A percentile compares a stretch with the other conserved stretches of the same genome.
Evolutionary conservation across 371 early-diverging fungal species (phyloP).

Genomic region (Vittaforma corneae): DNA sequence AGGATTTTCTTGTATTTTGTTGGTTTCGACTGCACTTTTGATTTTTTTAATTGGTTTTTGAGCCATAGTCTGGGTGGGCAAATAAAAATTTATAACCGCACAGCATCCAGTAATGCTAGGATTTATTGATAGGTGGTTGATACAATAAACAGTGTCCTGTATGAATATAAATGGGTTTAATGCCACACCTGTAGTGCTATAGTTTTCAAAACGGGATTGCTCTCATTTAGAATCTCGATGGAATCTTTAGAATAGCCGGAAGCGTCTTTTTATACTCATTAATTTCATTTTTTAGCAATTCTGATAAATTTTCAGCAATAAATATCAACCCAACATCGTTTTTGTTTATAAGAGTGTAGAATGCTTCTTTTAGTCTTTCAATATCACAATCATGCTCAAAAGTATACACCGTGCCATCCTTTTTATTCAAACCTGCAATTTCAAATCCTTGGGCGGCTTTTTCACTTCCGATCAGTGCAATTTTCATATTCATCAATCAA

Average conservation of each 20-base stretch:
- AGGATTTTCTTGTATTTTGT: background rate
- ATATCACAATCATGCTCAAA: conserved; percentile 29
- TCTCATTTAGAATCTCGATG: conserved; percentile 39
- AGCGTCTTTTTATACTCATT: conserved; percentile 38
- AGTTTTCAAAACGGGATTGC: background rate
- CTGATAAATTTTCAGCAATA: conserved; percentile 46
- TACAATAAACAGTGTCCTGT: background rate
- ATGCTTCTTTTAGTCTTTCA: conserved; percentile 40
- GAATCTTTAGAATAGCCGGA: conserved; percentile 52
- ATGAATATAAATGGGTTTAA: conserved; percentile 7
- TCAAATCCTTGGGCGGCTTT: conserved; percentile 54
- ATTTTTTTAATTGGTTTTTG: background rate
- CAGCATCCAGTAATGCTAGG: background rate
- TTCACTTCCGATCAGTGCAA: conserved; percentile 57
- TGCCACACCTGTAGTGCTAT: background rate
- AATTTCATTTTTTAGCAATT: conserved; percentile 41
- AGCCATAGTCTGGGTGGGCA: background rate
- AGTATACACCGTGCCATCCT: conserved; percentile 32
- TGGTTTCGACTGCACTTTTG: background rate
- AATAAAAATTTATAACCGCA: background rate
- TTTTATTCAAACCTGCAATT: conserved; percentile 50
- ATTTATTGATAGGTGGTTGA: background rate
- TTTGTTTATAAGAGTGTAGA: conserved; percentile 28
- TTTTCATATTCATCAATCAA: too few species aligned
- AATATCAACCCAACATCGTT: conserved; percentile 56